Conservation (phyloP, 1,139 yeast genomes). For the Taphrina sp. region DNA sequence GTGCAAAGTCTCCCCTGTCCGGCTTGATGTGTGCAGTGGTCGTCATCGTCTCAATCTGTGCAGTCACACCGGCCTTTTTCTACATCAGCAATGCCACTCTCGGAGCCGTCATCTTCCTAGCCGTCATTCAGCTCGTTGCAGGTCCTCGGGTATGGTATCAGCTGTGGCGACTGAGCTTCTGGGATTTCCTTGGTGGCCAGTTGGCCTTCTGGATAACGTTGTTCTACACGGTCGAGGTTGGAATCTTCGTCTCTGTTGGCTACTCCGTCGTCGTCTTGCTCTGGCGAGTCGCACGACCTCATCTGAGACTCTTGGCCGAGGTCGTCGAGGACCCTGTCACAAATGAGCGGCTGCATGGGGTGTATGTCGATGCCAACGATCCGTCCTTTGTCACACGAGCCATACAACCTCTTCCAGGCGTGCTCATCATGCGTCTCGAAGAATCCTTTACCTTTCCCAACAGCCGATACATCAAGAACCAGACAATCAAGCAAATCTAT, state of each 20-base stretch:
- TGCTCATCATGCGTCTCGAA: conserved; percentile 75
- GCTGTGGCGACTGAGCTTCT: conserved; percentile 71
- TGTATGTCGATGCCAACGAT: conserved; percentile 16
- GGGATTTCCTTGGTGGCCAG: conserved; percentile 70
- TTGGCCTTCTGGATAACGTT: conserved; percentile 74
- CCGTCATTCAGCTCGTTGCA: conserved; percentile 82
- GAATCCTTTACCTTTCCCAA: conserved; percentile 84
- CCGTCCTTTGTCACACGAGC: conserved; percentile 9
- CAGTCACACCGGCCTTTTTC: conserved; percentile 75
- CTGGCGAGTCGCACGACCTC: conserved; percentile 72
- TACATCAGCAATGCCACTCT: conserved; percentile 90
- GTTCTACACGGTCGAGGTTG: conserved; percentile 77
- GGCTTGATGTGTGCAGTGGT: conserved; percentile 88
- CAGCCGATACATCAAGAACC: conserved; percentile 69
- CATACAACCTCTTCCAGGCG: conserved; percentile 76
- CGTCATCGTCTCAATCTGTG: conserved; percentile 79
- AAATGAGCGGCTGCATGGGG: conserved; percentile 6
- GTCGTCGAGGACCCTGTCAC: conserved; percentile 21
- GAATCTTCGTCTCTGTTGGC: conserved; percentile 84
- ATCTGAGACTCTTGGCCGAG: conserved; percentile 12
- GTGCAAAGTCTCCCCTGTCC: conserved; percentile 90
- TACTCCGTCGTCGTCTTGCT: conserved; percentile 75
- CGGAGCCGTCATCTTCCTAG: conserved; percentile 56
- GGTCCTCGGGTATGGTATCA: conserved; percentile 68
- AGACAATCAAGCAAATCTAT: conserved; percentile 65